Conservation (phyloP, 768 basidiomycete genomes). For the Ephemerocybe angulata region DNA sequence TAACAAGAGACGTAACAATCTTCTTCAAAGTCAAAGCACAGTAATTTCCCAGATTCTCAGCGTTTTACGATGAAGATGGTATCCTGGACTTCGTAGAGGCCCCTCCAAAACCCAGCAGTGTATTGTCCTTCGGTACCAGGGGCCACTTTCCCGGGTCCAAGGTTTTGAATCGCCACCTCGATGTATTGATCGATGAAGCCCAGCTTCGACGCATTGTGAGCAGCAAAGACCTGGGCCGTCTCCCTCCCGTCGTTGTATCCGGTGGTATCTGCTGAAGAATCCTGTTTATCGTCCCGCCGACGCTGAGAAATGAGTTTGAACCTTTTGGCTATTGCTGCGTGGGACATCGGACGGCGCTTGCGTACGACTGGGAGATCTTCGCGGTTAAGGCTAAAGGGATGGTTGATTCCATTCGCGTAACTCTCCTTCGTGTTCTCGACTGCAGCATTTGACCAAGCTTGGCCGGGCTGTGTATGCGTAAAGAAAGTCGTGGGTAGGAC, state of each 20-base stretch:
- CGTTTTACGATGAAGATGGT: neutral
- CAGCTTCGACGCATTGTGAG: constrained; percentile 43
- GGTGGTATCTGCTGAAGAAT: constrained; percentile 22
- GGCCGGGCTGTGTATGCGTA: constrained; percentile 32
- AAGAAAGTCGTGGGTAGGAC: constrained; percentile 57
- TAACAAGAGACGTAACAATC: no score
- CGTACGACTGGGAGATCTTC: neutral
- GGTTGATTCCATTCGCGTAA: constrained; percentile 12
- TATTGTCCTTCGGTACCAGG: constrained; percentile 43
- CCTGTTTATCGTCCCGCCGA: constrained; percentile 12
- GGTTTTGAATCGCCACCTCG: constrained; percentile 39
- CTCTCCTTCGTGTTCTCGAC: constrained; percentile 10
- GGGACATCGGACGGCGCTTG: neutral
- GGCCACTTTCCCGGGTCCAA: constrained; percentile 32
- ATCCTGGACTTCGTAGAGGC: constrained; percentile 25
- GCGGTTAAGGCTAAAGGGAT: constrained; percentile 10
- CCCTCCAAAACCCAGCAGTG: constrained; percentile 42
- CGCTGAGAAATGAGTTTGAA: constrained; percentile 7
- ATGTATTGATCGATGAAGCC: constrained; percentile 64
- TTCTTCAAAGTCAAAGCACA: no score
- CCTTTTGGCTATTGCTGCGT: constrained; percentile 1
- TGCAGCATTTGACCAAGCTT: constrained; percentile 4
- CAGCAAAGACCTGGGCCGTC: constrained; percentile 53
- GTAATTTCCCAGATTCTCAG: no score
- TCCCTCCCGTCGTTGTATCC: constrained; percentile 62